These are phyloP conservation scores for Blastomyces parvus DNA, from an alignment of 2,329 filamentous ascomycete genomes.

Conservation along the genomic window DNA sequence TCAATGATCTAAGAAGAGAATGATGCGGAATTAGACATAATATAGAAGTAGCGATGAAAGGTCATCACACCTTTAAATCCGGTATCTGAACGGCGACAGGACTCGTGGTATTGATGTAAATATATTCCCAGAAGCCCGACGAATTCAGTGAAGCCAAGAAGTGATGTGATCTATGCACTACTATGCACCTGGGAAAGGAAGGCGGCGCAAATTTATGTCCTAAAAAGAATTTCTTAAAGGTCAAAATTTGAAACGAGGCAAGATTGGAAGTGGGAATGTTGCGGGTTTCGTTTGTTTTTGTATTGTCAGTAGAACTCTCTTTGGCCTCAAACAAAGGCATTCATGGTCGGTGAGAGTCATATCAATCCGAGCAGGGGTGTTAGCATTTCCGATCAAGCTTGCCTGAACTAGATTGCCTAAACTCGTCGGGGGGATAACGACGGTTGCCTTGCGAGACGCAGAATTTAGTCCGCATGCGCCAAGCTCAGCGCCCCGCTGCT, in stretches of 20 bases:
- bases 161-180: background rate
- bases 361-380: background rate
- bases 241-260: slow-evolving; percentile 9
- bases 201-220: background rate
- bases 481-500: slow-evolving; percentile 1
- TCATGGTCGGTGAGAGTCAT: slow-evolving; percentile 7
- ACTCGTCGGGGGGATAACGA: background rate
- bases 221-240: background rate
- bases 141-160: background rate
- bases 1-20: background rate
- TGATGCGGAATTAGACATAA: background rate
- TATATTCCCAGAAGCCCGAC: background rate
- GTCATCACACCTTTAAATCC: slow-evolving; percentile 4
- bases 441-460: slow-evolving; percentile 5
- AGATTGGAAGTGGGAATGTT: background rate
- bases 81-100: background rate
- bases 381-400: background rate
- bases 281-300: background rate
- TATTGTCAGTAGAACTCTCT: slow-evolving; percentile 9
- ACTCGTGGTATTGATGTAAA: background rate
- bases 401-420: background rate
- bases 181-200: background rate
- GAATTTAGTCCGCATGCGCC: slow-evolving; percentile 5
- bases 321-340: background rate
- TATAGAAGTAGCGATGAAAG: background rate